Percentiles rank a stretch among this genome's conserved stretches.
Evolutionary conservation across 2,329 filamentous ascomycete species (phyloP).

Genomic region (Fusarium sp.): DNA sequence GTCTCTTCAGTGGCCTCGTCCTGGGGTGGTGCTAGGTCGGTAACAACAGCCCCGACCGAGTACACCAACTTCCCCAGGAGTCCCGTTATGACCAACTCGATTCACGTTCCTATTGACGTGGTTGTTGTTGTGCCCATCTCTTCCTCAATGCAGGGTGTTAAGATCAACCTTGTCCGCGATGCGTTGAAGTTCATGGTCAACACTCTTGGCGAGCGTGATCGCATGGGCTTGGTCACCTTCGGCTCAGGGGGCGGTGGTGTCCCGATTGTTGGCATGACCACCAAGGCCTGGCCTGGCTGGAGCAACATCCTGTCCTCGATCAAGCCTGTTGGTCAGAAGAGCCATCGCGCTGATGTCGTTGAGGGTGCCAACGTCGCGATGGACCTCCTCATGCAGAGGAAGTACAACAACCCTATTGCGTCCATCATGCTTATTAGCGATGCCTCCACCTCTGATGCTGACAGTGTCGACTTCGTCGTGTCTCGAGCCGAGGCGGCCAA

Average conservation of each 20-base stretch:
- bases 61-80: constrained; percentile 79
- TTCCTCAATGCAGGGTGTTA: constrained; percentile 99
- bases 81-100: constrained; percentile 57
- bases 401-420: constrained; percentile 93
- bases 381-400: constrained; percentile 98
- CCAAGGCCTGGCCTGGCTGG: constrained; percentile 95
- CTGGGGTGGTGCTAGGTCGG: constrained; percentile 85
- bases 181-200: constrained; percentile 92
- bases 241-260: constrained; percentile 94
- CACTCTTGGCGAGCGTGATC: constrained; percentile 89
- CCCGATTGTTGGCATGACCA: constrained; percentile 97
- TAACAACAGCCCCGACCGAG: constrained; percentile 89
- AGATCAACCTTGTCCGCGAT: constrained; percentile 94
- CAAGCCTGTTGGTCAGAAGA: constrained; percentile 95
- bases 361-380: constrained; percentile 98
- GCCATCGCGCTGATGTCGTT: constrained; percentile 93
- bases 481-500: constrained; percentile 97
- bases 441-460: constrained; percentile 91
- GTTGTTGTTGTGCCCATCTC: constrained; percentile 98
- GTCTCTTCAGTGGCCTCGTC: constrained; percentile 86
- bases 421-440: constrained; percentile 98
- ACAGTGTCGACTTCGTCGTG: constrained; percentile 97
- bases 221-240: constrained; percentile 97
- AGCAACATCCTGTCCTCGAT: constrained; percentile 86
- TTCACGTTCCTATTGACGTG: constrained; percentile 94